Base-by-base conservation (phyloP, 2,329 filamentous ascomycete genomes). In the Trichoderma harzianum region DNA sequence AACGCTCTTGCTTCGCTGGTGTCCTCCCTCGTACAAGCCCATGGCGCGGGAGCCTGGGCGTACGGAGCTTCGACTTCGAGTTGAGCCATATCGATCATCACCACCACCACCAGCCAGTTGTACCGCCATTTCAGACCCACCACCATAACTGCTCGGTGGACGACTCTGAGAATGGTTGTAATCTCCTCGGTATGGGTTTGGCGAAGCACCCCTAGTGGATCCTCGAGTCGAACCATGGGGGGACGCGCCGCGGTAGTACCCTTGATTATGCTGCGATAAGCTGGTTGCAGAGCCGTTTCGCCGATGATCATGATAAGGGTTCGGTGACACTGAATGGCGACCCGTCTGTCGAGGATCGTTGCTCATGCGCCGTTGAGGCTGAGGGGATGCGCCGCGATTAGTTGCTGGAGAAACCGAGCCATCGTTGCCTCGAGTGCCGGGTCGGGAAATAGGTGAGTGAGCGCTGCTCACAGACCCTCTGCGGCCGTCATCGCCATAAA, bases 1-100 rank as follows among this genome's bases (percentile, higher is more conserved):
- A 72, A 96, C 87, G 77, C 94, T 97, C 85, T 95, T 94, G 81
- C 94, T 97, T 75, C 91, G 84, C 75, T 87, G 86, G 73, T 88
- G 83, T 6, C 85, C 80, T 6, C 85, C 86, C 43, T 89, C 87
- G 76, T 90, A 88, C 64, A 87, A 80, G n/a, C 85, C 86, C 85
- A 88, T 87, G 11, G 86, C 84, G 14, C 84, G 81, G 58, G 84
- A 83, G 67, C 83, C 85, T 2, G 86, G 86, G 77, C 84, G 86
- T 77, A 79, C 87, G 14, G 75, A 75, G 78, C 81, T 85, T 78
- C 82, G 82, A 68, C 87, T 84, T 72, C 87, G 83, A 76, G 85
- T 82, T 58, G 88, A 90, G 28, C 88, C 88, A 75, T 91, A 91
- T 30, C 83, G 82, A 69, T 90, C 88, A 72, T 88, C 85, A 8